phyloP scores from a whole-genome alignment of 2,329 filamentous ascomycete species.

The Botrytis paeoniae region DNA sequence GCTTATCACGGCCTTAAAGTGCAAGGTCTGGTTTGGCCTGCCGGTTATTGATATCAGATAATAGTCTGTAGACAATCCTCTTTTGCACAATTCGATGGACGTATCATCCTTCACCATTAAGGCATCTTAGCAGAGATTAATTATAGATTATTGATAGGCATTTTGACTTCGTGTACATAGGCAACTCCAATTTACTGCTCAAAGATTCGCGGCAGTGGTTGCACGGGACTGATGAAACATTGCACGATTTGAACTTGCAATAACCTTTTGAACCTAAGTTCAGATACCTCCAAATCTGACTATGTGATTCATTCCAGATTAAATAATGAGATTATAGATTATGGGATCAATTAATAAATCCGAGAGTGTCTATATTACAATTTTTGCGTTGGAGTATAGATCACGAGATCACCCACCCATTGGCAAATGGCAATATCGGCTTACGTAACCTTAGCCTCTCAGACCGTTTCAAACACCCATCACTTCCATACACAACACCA shows the following conservation, averaged over 20 bases:
- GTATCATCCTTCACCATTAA: neutral
- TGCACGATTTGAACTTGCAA: too few relatives aligned
- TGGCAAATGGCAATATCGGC: neutral
- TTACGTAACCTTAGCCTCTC: neutral
- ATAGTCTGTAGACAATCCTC: neutral
- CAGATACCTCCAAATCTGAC: too few relatives aligned
- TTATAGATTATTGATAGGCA: neutral
- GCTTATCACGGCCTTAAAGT: too few relatives aligned
- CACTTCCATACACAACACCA: neutral
- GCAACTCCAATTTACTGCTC: neutral
- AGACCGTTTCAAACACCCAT: neutral
- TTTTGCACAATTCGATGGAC: neutral
- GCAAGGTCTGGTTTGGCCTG: neutral
- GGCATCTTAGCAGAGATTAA: neutral
- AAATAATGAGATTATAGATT: too few relatives aligned
- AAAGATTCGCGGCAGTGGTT: neutral
- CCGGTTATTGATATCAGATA: neutral
- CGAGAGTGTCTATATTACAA: neutral
- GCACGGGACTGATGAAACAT: too few relatives aligned
- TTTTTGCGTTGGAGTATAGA: neutral
- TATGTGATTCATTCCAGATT: too few relatives aligned
- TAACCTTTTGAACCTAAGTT: too few relatives aligned
- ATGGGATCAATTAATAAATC: neutral
- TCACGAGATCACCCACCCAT: neutral
- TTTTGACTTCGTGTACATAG: too few relatives aligned